These are phyloP conservation scores for Taxillus chinensis DNA, from an alignment of 164 flowering plant genomes.

Conservation along the genomic window DNA sequence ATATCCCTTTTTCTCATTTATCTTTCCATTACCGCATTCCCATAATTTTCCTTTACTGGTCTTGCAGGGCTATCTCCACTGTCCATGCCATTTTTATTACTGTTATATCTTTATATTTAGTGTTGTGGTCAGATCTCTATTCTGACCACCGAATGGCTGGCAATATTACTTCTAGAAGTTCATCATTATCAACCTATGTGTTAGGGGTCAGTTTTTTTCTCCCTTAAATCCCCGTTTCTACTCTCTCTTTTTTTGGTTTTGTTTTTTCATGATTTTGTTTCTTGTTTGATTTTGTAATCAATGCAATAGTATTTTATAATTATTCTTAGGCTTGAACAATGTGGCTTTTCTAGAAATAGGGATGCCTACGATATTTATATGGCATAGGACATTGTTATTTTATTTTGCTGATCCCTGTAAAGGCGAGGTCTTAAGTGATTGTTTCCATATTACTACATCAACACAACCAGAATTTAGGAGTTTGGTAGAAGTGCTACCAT, in stretches of 20 bases:
- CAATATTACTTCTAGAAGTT: background rate
- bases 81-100: conserved; percentile 6
- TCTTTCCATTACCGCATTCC: background rate
- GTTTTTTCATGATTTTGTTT: no score
- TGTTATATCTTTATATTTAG: background rate
- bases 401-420: no score
- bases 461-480: no score
- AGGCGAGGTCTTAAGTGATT: no score
- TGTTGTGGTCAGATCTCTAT: conserved; percentile 5
- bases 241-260: background rate
- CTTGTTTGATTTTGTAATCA: no score
- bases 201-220: background rate
- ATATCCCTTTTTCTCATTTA: background rate
- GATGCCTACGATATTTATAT: no score
- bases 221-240: background rate
- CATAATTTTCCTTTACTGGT: background rate
- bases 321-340: no score
- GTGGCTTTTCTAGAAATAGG: no score
- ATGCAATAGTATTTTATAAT: no score
- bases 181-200: background rate
- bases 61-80: conserved; percentile 2
- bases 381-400: no score
- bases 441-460: no score
- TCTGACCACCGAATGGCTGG: background rate
- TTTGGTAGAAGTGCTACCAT: no score